phyloP scores from a whole-genome alignment of 768 basidiomycete species.

The Guyanaporus albipodus region DNA sequence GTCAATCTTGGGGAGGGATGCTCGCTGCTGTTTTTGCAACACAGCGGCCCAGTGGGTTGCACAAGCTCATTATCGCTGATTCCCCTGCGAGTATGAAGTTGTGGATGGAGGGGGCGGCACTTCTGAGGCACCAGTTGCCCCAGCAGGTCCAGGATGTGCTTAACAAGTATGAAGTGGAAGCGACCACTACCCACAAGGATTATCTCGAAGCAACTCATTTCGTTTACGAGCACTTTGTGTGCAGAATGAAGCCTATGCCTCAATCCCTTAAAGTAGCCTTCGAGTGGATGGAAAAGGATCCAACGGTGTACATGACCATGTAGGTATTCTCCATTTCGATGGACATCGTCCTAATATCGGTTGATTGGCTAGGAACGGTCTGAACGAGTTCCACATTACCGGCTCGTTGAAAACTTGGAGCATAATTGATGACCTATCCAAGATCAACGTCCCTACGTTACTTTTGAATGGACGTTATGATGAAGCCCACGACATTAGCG shows the following conservation, averaged over 20 bases:
- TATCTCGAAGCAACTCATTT: conserved; percentile 41
- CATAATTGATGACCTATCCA: conserved; percentile 31
- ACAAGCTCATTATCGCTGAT: conserved; percentile 43
- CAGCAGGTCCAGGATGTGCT: conserved; percentile 37
- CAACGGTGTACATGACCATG: conserved; percentile 49
- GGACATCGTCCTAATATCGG: background rate
- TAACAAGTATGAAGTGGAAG: conserved; percentile 43
- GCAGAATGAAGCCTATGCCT: conserved; percentile 45
- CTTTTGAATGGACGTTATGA: conserved; percentile 38
- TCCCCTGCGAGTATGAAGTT: conserved; percentile 43
- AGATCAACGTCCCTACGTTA: conserved; percentile 32
- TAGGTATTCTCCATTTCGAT: conserved; percentile 18
- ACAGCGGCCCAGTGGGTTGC: conserved; percentile 42
- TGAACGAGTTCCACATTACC: conserved; percentile 35
- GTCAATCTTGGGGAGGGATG: conserved; percentile 45
- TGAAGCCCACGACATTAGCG: conserved; percentile 30
- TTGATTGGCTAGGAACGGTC: conserved; percentile 34
- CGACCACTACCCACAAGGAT: conserved; percentile 40
- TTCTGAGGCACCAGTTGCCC: conserved; percentile 37
- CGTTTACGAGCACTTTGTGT: conserved; percentile 43
- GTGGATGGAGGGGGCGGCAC: conserved; percentile 34
- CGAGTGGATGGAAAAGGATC: conserved; percentile 37
- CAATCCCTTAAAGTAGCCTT: conserved; percentile 33
- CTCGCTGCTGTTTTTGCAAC: conserved; percentile 35
- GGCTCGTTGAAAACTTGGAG: conserved; percentile 35